Evolutionary conservation across 208 protist genomes (phyloP).

Genomic region (Sergeia podlipaevii): DNA sequence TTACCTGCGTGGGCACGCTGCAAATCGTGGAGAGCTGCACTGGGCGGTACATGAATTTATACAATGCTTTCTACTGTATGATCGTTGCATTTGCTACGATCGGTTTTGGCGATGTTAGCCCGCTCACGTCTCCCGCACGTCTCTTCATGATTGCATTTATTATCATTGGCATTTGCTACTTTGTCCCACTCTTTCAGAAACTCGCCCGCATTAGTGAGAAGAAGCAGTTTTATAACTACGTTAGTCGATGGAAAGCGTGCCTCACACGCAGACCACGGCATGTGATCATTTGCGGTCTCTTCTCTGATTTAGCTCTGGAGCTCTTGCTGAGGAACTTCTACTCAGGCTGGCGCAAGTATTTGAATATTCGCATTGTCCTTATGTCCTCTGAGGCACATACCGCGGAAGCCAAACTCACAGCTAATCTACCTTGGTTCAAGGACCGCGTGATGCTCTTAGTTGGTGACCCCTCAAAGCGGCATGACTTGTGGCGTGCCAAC

Average conservation of each 20-base stretch:
- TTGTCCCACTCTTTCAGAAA: conserved; percentile 62
- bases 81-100: conserved; percentile 70
- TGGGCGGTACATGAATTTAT: conserved; percentile 58
- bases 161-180: conserved; percentile 75
- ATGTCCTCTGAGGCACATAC: conserved; percentile 56
- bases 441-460: conserved; percentile 68
- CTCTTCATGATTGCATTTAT: conserved; percentile 68
- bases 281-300: conserved; percentile 73
- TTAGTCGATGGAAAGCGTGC: too few relatives aligned
- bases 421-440: conserved; percentile 71
- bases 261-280: conserved; percentile 46
- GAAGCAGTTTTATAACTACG: conserved; percentile 46
- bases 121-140: conserved; percentile 44
- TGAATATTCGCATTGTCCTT: conserved; percentile 64
- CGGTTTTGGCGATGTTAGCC: conserved; percentile 67
- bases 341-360: conserved; percentile 73
- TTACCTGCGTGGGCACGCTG: conserved; percentile 65
- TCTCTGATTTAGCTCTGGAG: conserved; percentile 60
- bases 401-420: conserved; percentile 45
- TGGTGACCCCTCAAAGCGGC: conserved; percentile 43
- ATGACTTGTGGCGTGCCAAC: conserved; percentile 54
- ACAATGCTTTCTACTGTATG: conserved; percentile 67
- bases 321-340: conserved; percentile 76
- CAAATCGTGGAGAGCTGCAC: conserved; percentile 69
- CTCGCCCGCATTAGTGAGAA: conserved; percentile 35